Conservation (phyloP, 768 basidiomycete genomes). For the Lactarius pseudohatsudake region DNA sequence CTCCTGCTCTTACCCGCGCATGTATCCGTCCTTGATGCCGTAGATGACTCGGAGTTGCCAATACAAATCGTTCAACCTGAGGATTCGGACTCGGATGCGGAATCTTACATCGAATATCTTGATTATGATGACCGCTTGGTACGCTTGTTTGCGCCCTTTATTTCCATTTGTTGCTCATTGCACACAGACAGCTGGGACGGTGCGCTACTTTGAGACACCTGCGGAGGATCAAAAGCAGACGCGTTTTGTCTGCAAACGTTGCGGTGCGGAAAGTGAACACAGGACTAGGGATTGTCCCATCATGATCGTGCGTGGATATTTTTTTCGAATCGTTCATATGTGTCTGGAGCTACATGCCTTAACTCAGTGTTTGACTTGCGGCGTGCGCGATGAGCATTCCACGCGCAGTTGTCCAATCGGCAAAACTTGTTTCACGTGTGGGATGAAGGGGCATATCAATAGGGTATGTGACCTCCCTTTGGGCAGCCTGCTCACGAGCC, state of each 20-base stretch:
- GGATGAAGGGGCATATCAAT: slow-evolving; percentile 82
- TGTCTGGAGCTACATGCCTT: neutral
- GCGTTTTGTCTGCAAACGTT: slow-evolving; percentile 69
- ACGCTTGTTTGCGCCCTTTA: slow-evolving; percentile 26
- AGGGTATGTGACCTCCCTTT: slow-evolving; percentile 42
- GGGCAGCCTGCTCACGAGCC: neutral
- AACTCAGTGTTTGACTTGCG: slow-evolving; percentile 74
- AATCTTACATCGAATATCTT: slow-evolving; percentile 74
- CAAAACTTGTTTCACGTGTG: slow-evolving; percentile 77
- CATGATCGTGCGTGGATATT: slow-evolving; percentile 54
- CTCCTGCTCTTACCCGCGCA: slow-evolving; percentile 69
- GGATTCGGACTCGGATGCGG: slow-evolving; percentile 54
- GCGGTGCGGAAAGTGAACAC: slow-evolving; percentile 73
- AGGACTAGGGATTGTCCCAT: slow-evolving; percentile 67
- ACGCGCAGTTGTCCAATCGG: slow-evolving; percentile 78
- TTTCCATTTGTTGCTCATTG: neutral
- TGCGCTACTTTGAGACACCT: slow-evolving; percentile 65
- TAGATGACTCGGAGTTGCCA: slow-evolving; percentile 35
- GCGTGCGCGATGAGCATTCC: slow-evolving; percentile 74
- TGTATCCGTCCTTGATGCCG: slow-evolving; percentile 53
- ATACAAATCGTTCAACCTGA: slow-evolving; percentile 48
- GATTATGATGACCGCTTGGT: slow-evolving; percentile 67
- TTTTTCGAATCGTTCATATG: neutral
- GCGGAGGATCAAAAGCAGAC: slow-evolving; percentile 42
- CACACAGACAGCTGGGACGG: slow-evolving; percentile 46